These are phyloP conservation scores for Chalciporus pseudorubinellus DNA, from an alignment of 768 basidiomycete genomes.

Conservation along the genomic window DNA sequence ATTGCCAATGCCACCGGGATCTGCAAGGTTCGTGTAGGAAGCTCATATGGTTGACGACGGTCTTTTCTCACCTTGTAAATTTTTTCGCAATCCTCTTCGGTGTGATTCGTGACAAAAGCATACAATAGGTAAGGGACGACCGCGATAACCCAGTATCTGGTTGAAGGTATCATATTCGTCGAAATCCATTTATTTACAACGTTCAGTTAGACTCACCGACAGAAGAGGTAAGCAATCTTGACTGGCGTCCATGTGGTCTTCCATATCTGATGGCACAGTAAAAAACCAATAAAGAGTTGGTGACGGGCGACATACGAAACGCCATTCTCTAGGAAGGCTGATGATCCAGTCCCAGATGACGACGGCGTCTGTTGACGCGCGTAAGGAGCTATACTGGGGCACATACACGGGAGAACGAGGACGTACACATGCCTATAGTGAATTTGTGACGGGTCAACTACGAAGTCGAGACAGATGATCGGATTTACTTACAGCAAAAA, in stretches of 20 bases:
- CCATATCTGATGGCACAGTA: slow-evolving; percentile 56
- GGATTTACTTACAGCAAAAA: slow-evolving; percentile 70
- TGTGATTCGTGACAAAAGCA: slow-evolving; percentile 71
- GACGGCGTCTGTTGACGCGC: slow-evolving; percentile 59
- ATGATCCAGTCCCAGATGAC: slow-evolving; percentile 86
- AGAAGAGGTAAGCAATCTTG: slow-evolving; percentile 80
- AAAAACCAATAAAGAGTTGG: neutral
- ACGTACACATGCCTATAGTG: slow-evolving; percentile 66
- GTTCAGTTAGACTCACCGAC: slow-evolving; percentile 52
- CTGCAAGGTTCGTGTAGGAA: slow-evolving; percentile 33
- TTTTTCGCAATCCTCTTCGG: slow-evolving; percentile 58
- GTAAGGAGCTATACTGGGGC: neutral
- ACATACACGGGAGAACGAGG: slow-evolving; percentile 20
- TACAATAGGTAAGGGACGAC: slow-evolving; percentile 78
- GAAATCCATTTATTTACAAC: slow-evolving; percentile 10
- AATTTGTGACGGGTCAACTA: slow-evolving; percentile 31
- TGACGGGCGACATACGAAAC: slow-evolving; percentile 51
- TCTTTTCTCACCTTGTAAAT: slow-evolving; percentile 58
- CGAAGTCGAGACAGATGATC: slow-evolving; percentile 16
- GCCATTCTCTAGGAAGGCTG: slow-evolving; percentile 73
- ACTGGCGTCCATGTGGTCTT: slow-evolving; percentile 82
- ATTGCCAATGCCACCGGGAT: slow-evolving; percentile 79
- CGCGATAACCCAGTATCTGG: slow-evolving; percentile 78
- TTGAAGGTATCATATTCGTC: slow-evolving; percentile 6
- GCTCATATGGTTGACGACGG: neutral